Evolutionary conservation across 2,329 filamentous ascomycete genomes (phyloP), one percentile per base, ranked within the genome.

Genomic region (Fusarium sp.): DNA sequence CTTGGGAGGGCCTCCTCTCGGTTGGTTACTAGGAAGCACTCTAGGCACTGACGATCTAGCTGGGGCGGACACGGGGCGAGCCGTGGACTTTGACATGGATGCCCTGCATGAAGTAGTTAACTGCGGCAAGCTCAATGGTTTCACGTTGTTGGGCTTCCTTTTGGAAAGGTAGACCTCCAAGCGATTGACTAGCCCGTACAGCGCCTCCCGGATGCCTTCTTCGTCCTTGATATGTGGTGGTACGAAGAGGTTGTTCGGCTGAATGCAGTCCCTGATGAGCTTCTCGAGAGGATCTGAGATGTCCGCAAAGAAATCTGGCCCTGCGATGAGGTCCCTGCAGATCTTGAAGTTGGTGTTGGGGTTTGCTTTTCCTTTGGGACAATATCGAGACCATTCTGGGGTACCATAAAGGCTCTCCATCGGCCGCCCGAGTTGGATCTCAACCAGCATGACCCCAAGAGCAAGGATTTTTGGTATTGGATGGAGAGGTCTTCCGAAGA

Each of bases 261-360:
- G 35, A 8, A 60, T 60, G 13, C 57, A 60, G 22, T 31, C 22
- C 35, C 7, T 42, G 13, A 60, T 60, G 22, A 60, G 57, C 9
- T 24, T 14, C 7, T 60, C 57, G 4, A 60, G 24, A 2, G 57
- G 57, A 29, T 42, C 38, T 11, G 57, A 24, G 14, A 60, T 60
- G 6, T 60, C 57, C 3, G 24, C 35, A 34, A 60, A 60, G 18
- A 60, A 60, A 3, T 16, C 8, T 2, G 22, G 16, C 37, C 34
- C 20, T 13, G 22, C 22, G 24, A 60, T 60, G 1, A 60, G 57
- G 10, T 45, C 57, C 14, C 24, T 22, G 10, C 57, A 60, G 24
- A 60, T 60, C 38, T 60, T 60, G 18, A 29, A 60, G 34, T 60
- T 42, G 24, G 57, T 60, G 16, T 42, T 60, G 6, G n/a, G 57